Conservation (phyloP, 1,284 basidiomycete genomes). For the Ceratobasidium sp. region DNA sequence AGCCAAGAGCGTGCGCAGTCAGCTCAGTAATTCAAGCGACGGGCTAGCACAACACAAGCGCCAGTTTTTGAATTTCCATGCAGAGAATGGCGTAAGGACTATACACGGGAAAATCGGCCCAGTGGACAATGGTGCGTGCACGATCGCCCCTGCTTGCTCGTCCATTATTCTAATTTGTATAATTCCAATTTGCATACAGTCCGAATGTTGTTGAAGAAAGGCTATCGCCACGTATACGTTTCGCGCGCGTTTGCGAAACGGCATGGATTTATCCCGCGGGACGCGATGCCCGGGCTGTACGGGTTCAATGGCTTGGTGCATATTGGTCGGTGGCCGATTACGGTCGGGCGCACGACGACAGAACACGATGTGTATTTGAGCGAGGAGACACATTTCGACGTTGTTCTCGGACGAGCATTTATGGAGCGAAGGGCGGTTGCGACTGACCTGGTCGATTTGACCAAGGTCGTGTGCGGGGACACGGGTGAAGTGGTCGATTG, state of each 20-base stretch:
- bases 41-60: constrained; percentile 74
- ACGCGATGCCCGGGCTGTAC: constrained; percentile 85
- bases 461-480: constrained; percentile 93
- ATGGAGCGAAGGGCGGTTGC: constrained; percentile 92
- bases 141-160: background rate
- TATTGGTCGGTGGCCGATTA: constrained; percentile 85
- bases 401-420: constrained; percentile 74
- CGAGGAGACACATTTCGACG: constrained; percentile 97
- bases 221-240: constrained; percentile 95
- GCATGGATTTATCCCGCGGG: constrained; percentile 90
- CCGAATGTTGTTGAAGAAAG: constrained; percentile 93
- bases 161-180: constrained; percentile 12
- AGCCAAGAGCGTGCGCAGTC: constrained; percentile 57
- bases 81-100: constrained; percentile 92
- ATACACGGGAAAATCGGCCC: constrained; percentile 93
- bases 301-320: constrained; percentile 80
- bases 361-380: constrained; percentile 79
- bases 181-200: constrained; percentile 70
- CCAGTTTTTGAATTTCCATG: constrained; percentile 88
- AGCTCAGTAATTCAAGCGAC: constrained; percentile 54
- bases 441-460: constrained; percentile 86
- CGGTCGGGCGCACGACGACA: constrained; percentile 63
- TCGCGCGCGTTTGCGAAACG: constrained; percentile 92
- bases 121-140: constrained; percentile 81
- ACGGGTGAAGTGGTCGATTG: constrained; percentile 94